A percentile compares a stretch with the other conserved stretches of the same genome.
phyloP scores from a whole-genome alignment of 1,284 basidiomycete genomes.

The Microstroma glucosiphilum region DNA sequence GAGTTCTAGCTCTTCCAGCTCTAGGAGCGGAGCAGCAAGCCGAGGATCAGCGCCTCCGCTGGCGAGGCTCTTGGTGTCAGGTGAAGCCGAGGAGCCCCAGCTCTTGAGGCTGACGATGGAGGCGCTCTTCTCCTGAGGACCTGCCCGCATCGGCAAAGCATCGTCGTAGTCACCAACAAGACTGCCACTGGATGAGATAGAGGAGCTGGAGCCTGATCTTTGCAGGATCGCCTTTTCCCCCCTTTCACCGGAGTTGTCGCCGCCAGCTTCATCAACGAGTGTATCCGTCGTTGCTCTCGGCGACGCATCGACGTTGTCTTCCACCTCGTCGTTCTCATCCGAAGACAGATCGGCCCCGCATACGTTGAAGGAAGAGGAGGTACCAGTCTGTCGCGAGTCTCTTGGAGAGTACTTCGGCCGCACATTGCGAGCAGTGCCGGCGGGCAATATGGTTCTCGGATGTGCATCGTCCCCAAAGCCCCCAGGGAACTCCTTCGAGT shows the following conservation, averaged over 20 bases:
- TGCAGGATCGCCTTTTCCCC: neutral
- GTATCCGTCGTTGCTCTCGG: neutral
- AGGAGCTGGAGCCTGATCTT: neutral
- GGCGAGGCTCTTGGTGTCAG: slow-evolving; percentile 15
- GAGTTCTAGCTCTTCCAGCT: slow-evolving; percentile 48
- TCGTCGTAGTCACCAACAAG: neutral
- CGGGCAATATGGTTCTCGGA: neutral
- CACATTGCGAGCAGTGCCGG: too few relatives aligned
- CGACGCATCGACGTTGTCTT: neutral
- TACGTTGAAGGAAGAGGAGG: neutral
- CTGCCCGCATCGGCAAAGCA: neutral
- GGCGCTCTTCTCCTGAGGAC: neutral
- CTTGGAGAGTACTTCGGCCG: slow-evolving; percentile 1
- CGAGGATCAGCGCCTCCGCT: slow-evolving; percentile 33
- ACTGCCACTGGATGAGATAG: neutral
- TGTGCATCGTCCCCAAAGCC: neutral
- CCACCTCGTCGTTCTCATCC: neutral
- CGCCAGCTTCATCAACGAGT: neutral
- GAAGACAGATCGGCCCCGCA: neutral
- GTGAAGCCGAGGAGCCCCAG: slow-evolving; percentile 2
- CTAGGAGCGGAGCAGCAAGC: slow-evolving; percentile 37
- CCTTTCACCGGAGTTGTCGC: neutral
- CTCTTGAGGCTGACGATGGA: slow-evolving; percentile 11
- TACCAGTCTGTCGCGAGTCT: neutral
- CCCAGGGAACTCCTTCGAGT: neutral